These are phyloP conservation scores for Cyclospora cayetanensis DNA, from an alignment of 169 alveolate species.

Conservation along the genomic window DNA sequence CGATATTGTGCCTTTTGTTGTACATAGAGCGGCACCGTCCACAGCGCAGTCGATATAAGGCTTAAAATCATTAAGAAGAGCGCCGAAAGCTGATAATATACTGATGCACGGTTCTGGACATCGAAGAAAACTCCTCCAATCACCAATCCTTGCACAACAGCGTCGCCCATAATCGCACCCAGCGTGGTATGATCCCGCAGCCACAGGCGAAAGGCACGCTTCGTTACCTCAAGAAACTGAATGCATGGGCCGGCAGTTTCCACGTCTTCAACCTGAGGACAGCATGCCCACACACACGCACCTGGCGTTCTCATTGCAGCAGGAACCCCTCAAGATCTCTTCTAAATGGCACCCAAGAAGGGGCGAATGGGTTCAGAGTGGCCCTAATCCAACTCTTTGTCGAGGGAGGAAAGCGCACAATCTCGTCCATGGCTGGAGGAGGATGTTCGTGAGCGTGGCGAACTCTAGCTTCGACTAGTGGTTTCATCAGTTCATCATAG, in stretches of 20 bases:
- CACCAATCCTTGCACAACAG: slow-evolving; percentile 52
- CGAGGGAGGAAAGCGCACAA: not conserved
- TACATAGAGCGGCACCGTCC: slow-evolving; percentile 63
- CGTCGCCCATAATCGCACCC: slow-evolving; percentile 58
- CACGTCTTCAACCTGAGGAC: slow-evolving; percentile 7
- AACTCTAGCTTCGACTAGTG: slow-evolving; percentile 14
- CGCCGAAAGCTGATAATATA: slow-evolving; percentile 63
- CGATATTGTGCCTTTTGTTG: slow-evolving; percentile 67
- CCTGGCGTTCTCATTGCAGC: not conserved
- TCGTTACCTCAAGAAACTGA: slow-evolving; percentile 9
- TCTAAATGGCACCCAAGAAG: not conserved
- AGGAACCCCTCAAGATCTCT: not conserved
- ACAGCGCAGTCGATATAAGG: slow-evolving; percentile 46
- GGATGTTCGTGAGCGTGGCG: slow-evolving; percentile 17
- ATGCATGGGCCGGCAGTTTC: slow-evolving; percentile 11
- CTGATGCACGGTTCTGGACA: slow-evolving; percentile 33
- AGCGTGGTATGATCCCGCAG: slow-evolving; percentile 39
- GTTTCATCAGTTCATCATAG: slow-evolving; percentile 30
- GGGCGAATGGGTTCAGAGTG: not conserved
- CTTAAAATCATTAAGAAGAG: slow-evolving; percentile 32
- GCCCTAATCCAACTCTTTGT: not conserved
- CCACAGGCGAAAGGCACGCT: slow-evolving; percentile 59
- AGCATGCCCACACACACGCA: not conserved
- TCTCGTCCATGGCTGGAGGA: not conserved
- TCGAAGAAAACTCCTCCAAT: slow-evolving; percentile 33